Base-by-base conservation (phyloP, 345 rosid genomes). In the Turritis glabra region DNA sequence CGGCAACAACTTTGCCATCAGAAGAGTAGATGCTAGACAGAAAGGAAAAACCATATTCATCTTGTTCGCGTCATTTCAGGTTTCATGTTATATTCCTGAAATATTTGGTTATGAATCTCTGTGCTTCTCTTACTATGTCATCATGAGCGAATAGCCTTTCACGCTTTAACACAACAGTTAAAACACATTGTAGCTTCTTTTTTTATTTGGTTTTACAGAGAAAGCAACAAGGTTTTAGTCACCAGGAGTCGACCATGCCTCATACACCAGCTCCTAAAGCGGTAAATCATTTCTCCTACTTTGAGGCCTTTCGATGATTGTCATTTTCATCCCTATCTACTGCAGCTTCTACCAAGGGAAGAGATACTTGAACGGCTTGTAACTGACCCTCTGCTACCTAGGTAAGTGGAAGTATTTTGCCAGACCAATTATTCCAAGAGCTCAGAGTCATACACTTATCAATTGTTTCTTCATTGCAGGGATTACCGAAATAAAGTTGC, bases 11-110 rank as follows among this genome's bases (percentile, higher is more conserved):
- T 92, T 92, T 80, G 85, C 97, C 30, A 86, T 94, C 60, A 83
- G 99, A 71, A 84, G 78, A 79, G 99, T 92, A 69, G 88, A 92
- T 67, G 99, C 99, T 66, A 77, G 91, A 80, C 99, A 92, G 60
- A 89, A 85, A 62, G 96, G 99, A 75, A 85, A 80, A 14, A 61
- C 80, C 30, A 64, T 92, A 70, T 95, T 92, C 86, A 89, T 82
- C 25, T 78, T 95, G 79, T 52, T 89, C 29, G 92, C 96, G 40
- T 95, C 99, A 66, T 95, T 92, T 82, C 93, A 95, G 89, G 99
- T 95, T 32, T 53, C 44, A 27, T 58, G 22, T 41, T 52, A 64
- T 54, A 29, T 22, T 52, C 67, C 35, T 37, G n/a, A 54, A 2
- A 37, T 22, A 13, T 29, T 51, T 22, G 15, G 8, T 8, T 23